Evolutionary conservation across 169 alveolate genomes (phyloP), one percentile per base, ranked within the genome.

Genomic region (Cystoisospora suis): DNA sequence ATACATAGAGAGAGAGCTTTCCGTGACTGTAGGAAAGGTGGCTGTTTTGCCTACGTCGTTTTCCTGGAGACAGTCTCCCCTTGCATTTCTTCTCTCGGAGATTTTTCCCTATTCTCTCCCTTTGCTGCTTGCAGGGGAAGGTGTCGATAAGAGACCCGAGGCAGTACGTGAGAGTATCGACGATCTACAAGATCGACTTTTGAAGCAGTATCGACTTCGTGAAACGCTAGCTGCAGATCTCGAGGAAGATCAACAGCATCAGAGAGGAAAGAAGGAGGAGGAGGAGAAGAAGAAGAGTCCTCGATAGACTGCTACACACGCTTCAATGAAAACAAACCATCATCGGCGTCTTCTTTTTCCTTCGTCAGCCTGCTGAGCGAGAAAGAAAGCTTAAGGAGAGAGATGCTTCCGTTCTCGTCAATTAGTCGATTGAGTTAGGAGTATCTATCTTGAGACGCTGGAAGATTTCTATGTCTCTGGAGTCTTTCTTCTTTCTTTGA

Each of bases 191-290:
- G 49, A 72, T 47, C 47, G 56, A 17, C 56, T 72, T n/a, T 56
- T 72, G 34, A 36, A 40, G 83, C 83, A 38, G 45, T 72, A 40
- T 38, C 83, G 83, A 32, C 56, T 72, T 29, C 83, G 83, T 12
- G 83, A 72, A 38, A 72, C 83, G 20, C 83, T 36, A 36, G 83
- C 83, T 0, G 83, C 83, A 38, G 56, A 72, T 47, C 44, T 72
- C 38, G 65, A 53, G 65, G 12, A 23, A 12, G n/a, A 5, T 5
- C 83, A 38, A 34, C 83, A 72, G 9, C 83, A 72, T 20, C 45
- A 72, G 56, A 56, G 59, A 17, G 36, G 34, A 0, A 38, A 72
- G 45, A n/a, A 32, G 27, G 83, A 72, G 0, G 40, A 29, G 0
- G 46, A 27, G 44, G 83, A 4, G 56, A 38, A 0, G 34, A 20